Evolutionary conservation across 306 rosid genomes (phyloP).

Genomic region (Cucurbita maxima): DNA sequence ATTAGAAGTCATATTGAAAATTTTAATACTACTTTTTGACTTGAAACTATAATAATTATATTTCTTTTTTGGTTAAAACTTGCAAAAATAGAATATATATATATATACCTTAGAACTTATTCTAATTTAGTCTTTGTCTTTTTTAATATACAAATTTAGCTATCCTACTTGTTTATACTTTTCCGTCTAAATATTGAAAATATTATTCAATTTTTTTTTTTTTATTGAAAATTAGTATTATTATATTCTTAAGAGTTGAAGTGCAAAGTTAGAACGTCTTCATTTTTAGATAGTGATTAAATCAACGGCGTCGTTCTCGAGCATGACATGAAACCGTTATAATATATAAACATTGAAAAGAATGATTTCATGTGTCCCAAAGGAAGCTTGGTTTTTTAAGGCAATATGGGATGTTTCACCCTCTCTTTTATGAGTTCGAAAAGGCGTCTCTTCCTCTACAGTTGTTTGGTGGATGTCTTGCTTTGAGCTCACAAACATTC

Average conservation of each 20-base stretch:
- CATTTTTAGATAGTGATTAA: not conserved
- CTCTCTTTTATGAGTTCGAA: not conserved
- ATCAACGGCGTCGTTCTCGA: not conserved
- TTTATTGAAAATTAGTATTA: too few relatives aligned
- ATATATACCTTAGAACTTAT: too few relatives aligned
- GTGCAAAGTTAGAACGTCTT: too few relatives aligned
- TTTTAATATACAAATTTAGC: too few relatives aligned
- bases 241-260: too few relatives aligned
- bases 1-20: not conserved
- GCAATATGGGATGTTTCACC: constrained; percentile 7
- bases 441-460: not conserved
- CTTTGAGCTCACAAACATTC: constrained; percentile 4
- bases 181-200: too few relatives aligned
- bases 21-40: not conserved
- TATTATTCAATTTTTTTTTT: too few relatives aligned
- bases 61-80: not conserved
- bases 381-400: not conserved
- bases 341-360: too few relatives aligned
- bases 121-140: too few relatives aligned
- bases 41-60: not conserved
- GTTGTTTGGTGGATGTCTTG: constrained; percentile 8
- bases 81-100: too few relatives aligned
- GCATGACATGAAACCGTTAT: not conserved
- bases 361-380: not conserved
- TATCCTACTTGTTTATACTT: too few relatives aligned